Percentiles rank a stretch among this genome's conserved stretches.
Evolutionary conservation across 1,284 basidiomycete genomes (phyloP).

Genomic region (Cutaneotrichosporon curvatum): DNA sequence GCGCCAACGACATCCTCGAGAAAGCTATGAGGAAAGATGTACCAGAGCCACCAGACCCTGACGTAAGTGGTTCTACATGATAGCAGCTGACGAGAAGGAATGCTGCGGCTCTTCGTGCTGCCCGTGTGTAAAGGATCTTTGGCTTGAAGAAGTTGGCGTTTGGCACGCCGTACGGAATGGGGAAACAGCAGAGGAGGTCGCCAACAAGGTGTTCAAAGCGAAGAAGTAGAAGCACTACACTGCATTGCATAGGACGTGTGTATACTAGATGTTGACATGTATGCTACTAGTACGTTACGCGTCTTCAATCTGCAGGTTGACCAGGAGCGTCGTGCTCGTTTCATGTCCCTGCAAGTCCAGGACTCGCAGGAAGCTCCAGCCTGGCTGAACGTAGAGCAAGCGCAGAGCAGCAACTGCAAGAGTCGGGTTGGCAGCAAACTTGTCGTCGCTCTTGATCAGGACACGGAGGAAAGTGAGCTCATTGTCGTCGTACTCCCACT

Average conservation of each 20-base stretch:
- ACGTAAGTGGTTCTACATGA: slow-evolving; percentile 6
- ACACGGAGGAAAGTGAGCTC: slow-evolving; percentile 17
- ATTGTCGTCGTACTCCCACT: slow-evolving; percentile 58
- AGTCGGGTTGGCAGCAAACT: slow-evolving; percentile 12
- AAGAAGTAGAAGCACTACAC: no score
- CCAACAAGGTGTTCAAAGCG: no score
- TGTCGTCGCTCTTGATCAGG: slow-evolving; percentile 17
- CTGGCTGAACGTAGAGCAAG: slow-evolving; percentile 11
- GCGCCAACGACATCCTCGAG: slow-evolving; percentile 15
- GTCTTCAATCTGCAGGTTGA: slow-evolving; percentile 10
- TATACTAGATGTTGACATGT: no score
- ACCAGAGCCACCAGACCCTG: slow-evolving; percentile 12
- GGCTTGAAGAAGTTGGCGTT: slow-evolving; percentile 18
- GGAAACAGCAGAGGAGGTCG: no score
- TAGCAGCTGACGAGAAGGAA: slow-evolving; percentile 6
- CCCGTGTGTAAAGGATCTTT: slow-evolving; percentile 18
- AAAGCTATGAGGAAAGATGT: slow-evolving; percentile 4
- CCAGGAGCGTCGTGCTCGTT: slow-evolving; percentile 8
- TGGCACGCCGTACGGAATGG: slow-evolving; percentile 14
- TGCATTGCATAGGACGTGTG: no score
- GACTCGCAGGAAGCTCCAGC: slow-evolving; percentile 14
- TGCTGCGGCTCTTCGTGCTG: slow-evolving; percentile 19
- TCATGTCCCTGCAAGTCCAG: slow-evolving; percentile 9
- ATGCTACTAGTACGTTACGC: slow-evolving; percentile 1
- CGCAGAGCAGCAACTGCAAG: slow-evolving; percentile 6